These are phyloP conservation scores for Pseudogymnoascus sp. DNA, from an alignment of 2,329 filamentous ascomycete genomes.

Conservation along the genomic window DNA sequence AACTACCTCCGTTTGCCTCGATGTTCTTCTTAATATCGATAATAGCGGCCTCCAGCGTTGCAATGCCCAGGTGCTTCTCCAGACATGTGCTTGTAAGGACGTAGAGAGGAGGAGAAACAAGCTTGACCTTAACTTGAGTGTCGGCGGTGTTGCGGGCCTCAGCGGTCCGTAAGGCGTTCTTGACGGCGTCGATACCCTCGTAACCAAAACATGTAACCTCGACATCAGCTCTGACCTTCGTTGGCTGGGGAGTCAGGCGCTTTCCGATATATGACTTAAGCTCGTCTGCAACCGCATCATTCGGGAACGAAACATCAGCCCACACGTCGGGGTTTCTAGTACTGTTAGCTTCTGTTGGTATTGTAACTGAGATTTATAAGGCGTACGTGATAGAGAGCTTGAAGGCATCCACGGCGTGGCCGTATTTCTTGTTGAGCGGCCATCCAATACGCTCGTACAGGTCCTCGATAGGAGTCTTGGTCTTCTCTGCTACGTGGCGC, in stretches of 20 bases:
- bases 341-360: constrained; percentile 17
- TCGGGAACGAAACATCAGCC: constrained; percentile 87
- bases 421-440: constrained; percentile 97
- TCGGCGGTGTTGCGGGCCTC: constrained; percentile 89
- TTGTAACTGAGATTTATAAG: constrained; percentile 10
- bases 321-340: constrained; percentile 86
- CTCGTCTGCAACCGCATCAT: constrained; percentile 77
- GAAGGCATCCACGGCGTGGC: constrained; percentile 94
- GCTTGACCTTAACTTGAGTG: constrained; percentile 93
- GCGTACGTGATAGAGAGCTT: constrained; percentile 95
- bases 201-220: constrained; percentile 95
- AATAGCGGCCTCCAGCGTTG: constrained; percentile 81
- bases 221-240: constrained; percentile 95
- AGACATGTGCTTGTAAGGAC: constrained; percentile 92
- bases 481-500: constrained; percentile 98
- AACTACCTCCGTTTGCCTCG: constrained; percentile 67
- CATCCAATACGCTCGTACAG: constrained; percentile 93
- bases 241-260: constrained; percentile 94
- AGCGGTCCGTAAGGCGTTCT: constrained; percentile 81
- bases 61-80: constrained; percentile 84
- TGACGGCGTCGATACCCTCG: constrained; percentile 97
- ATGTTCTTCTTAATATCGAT: constrained; percentile 79
- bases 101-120: constrained; percentile 95
- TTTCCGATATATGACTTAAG: constrained; percentile 94
- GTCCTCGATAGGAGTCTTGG: constrained; percentile 83